Base-by-base conservation (phyloP, 2,329 filamentous ascomycete genomes). In the Hymenoscyphus salicellus region DNA sequence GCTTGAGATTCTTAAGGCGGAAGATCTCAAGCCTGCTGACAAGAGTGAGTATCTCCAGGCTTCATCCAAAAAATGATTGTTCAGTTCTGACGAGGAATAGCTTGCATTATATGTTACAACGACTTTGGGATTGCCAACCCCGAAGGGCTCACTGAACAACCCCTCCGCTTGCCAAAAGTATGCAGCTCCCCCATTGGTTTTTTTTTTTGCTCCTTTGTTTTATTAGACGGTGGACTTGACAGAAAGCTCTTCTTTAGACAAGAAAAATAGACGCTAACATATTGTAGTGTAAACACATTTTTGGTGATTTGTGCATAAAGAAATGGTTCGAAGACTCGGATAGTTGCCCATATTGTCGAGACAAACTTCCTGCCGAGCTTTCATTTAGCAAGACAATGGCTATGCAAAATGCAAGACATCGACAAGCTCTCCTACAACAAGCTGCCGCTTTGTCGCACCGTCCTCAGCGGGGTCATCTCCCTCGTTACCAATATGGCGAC, bases 241-340 rank as follows among this genome's bases (percentile, higher is more conserved):
- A 38, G 14, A 38, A 20, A 5, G 2, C 46, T 52, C 46, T 26
- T 26, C 4, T 52, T 23, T 26, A 20, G 46, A 52, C 20, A 11
- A n/a, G n/a, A 23, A 26, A 23, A 23, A 14, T 4, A 7, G 46
- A 14, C 20, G 11, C 20, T 52, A 52, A 52, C 20, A 52, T 23
- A 5, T 52, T 11, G 11, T 52, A 52, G 46, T 89, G 86, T 78
- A 85, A 84, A 68, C 86, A 89, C 69, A 74, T 89, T 6, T 89
- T 89, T 73, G 86, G 86, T 20, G 81, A 87, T 63, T 80, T 83
- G 69, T 89, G 86, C 73, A 86, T 89, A 68, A 86, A 84, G 73
- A 87, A 85, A 69, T 89, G 86, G 86, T 82, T 89, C 52, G 79
- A 84, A 61, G 84, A 88, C 56, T 84, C 84, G 1, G 82, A 86